Evolutionary conservation across 306 rosid genomes (phyloP), one percentile per base, ranked within the genome.

Genomic region (Senna tora): DNA sequence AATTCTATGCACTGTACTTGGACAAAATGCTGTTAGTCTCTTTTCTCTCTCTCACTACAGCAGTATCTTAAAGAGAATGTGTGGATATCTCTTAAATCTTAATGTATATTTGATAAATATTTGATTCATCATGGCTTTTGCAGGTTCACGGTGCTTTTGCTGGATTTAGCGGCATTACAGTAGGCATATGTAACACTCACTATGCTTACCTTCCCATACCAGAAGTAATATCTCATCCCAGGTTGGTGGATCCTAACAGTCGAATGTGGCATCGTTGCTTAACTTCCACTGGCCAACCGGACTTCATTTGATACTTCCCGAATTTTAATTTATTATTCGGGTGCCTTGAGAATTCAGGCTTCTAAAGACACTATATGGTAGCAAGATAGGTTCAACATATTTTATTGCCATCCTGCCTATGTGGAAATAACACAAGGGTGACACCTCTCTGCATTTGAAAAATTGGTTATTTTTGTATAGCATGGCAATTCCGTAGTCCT

Each of bases 141-240:
- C 95, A 95, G 99, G 97, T 95, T 81, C 99, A 91, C 41, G 97
- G 97, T 8, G 99, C 99, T 16, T 95, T 95, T 53, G 99, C 99
- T 17, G 99, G 99, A 76, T 95, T 88, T 25, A 95, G 99, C 10
- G 99, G 99, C 65, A 91, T 91, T 51, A 82, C 99, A 32, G 93
- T 95, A 21, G 99, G 97, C 73, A 81, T 85, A 79, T 91, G 97
- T 83, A 95, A 95, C 84, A 95, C 99, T 61, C 99, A 95, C 77
- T 91, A 95, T 63, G 97, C 88, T 50, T 95, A 95, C 80, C 79
- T 94, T 65, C 99, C 99, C 9, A 95, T 95, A 67, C 95, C 97
- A 0, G 97, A 94, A 86, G 99, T 94, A 54, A 94, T 94, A 79
- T 88, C 93, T 17, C 83, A 89, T 73, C 89, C 96, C 21, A 86